Percentiles rank a stretch among this genome's conserved stretches.
phyloP scores from a whole-genome alignment of 1,139 yeast species.

The Kurtzmaniella quercitrusa region DNA sequence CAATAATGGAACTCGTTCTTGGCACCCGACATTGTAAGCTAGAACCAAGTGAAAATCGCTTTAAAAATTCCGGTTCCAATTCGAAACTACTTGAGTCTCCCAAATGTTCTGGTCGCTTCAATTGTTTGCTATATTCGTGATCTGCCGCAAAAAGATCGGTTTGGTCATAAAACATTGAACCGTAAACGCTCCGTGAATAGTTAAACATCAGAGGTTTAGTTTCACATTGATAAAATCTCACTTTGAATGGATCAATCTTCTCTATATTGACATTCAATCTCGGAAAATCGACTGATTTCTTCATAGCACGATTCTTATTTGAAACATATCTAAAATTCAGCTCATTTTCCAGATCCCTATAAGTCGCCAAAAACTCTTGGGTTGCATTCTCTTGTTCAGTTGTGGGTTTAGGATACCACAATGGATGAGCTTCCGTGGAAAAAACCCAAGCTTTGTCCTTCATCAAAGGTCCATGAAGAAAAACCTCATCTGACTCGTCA shows the following conservation, averaged over 20 bases:
- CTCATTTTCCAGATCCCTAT: slow-evolving; percentile 16
- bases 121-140: slow-evolving; percentile 24
- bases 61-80: slow-evolving; percentile 24
- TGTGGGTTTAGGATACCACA: slow-evolving; percentile 55
- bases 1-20: slow-evolving; percentile 25
- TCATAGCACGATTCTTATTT: not conserved
- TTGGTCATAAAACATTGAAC: slow-evolving; percentile 29
- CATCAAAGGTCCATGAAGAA: slow-evolving; percentile 33
- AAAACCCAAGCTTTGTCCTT: slow-evolving; percentile 58
- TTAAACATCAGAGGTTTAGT: slow-evolving; percentile 7
- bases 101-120: slow-evolving; percentile 35
- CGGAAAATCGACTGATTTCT: not conserved
- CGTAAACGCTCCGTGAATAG: slow-evolving; percentile 21
- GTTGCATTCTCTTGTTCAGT: not conserved
- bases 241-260: slow-evolving; percentile 19
- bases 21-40: slow-evolving; percentile 23
- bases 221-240: slow-evolving; percentile 28
- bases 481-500: slow-evolving; percentile 60
- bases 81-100: slow-evolving; percentile 28
- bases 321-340: slow-evolving; percentile 13
- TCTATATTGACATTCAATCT: slow-evolving; percentile 8
- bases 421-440: slow-evolving; percentile 92
- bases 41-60: slow-evolving; percentile 25
- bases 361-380: slow-evolving; percentile 4
- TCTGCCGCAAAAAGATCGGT: slow-evolving; percentile 40